phyloP scores from a whole-genome alignment of 108 stramenopile species.

The Stephanodiscus minutulus region DNA sequence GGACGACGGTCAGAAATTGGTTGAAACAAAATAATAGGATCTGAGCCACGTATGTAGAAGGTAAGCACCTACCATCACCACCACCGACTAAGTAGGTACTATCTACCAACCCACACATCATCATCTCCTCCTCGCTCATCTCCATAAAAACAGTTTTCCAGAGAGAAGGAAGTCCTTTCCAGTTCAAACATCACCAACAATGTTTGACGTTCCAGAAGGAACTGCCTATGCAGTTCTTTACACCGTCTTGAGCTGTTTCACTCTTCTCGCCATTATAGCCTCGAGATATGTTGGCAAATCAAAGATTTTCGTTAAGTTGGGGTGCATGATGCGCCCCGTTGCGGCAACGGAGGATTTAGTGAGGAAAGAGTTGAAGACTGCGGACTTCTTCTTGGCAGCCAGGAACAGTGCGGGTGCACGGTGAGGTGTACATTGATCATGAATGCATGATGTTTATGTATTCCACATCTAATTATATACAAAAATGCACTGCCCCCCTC shows the following conservation, averaged over 20 bases:
- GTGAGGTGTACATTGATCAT: conserved; percentile 15
- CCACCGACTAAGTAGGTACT: too few relatives aligned
- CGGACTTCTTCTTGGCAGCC: conserved; percentile 65
- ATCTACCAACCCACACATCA: too few relatives aligned
- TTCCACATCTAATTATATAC: background rate
- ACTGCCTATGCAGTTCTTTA: conserved; percentile 70
- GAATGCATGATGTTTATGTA: background rate
- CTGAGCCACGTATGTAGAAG: too few relatives aligned
- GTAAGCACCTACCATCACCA: too few relatives aligned
- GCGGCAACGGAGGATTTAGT: conserved; percentile 18
- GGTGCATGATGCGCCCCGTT: conserved; percentile 44
- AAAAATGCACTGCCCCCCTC: background rate
- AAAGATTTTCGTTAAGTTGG: conserved; percentile 28
- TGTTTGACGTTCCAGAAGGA: conserved; percentile 50
- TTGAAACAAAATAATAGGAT: too few relatives aligned
- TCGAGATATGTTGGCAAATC: conserved; percentile 42
- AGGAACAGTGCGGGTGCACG: conserved; percentile 54
- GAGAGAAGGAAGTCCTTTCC: background rate
- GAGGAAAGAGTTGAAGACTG: conserved; percentile 26
- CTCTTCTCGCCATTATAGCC: conserved; percentile 51
- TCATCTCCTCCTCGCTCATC: too few relatives aligned
- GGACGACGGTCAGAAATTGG: too few relatives aligned
- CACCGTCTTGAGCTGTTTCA: conserved; percentile 59
- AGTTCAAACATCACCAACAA: background rate
- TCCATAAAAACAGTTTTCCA: conserved; percentile 6